Base-by-base conservation (phyloP, 2,329 filamentous ascomycete species). In the Plenodomus lindquistii region DNA sequence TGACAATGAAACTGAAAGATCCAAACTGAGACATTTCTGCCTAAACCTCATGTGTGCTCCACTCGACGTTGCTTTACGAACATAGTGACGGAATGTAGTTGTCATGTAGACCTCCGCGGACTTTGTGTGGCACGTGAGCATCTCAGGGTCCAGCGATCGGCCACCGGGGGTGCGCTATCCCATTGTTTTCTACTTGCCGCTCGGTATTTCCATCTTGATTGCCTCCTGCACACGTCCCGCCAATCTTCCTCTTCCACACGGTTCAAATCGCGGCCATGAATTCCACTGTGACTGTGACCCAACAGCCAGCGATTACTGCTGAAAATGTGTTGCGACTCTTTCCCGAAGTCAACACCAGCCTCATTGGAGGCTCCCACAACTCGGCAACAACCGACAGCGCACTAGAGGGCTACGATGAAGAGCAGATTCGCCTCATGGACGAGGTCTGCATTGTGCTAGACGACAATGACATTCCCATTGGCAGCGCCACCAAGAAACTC, bases 361-460 rank as follows among this genome's bases (percentile, higher is more conserved):
- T 86, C 42, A 82, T 82, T 43, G 76, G 77, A 42, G 75, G 73
- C 84, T 85, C 73, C 80, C 88, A 74, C 85, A 65, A 85, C 52
- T 83, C 80, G 39, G 69, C 69, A 48, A 69, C 71, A n/a, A 63
- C 69, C 67, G 86, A 86, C 63, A 76, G 77, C 55, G 90, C 91
- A 49, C 82, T 97, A 37, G 87, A 87, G 47, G 94, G 93, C 42
- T 95, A 97, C 78, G 92, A 97, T 78, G 93, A 89, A 73, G 93
- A 97, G 79, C 94, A 99, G 78, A 96, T 97, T 66, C 87, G 93
- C 42, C 78, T 99, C 66, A 99, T 99, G 94, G 93, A 99, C 67
- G 94, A 97, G 79, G 88, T 97, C 41, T 99, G 94, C 81, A 97
- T 99, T 71, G 94, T 99, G 16, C 79, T 95, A 39, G 93, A 97